These are phyloP conservation scores for Pythium aphanidermatum DNA, from an alignment of 352 stramenopile genomes.

Conservation along the genomic window DNA sequence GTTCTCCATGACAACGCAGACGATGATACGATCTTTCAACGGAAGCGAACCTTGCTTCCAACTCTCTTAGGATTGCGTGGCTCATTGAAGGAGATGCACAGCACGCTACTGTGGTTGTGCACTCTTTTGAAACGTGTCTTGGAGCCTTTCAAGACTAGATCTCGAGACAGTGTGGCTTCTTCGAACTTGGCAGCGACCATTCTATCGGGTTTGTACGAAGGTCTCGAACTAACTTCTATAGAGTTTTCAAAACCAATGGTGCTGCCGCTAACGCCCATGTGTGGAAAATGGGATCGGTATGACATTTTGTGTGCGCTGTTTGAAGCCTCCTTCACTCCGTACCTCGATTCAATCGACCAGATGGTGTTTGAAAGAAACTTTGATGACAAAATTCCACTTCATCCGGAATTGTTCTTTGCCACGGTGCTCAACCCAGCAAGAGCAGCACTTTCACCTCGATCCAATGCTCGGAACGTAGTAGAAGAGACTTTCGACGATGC, in stretches of 20 bases:
- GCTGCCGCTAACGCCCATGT: no score
- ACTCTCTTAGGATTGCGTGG: no score
- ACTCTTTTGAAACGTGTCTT: no score
- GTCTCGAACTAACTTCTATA: conserved; percentile 42
- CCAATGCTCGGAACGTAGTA: neutral
- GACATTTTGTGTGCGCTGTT: conserved; percentile 45
- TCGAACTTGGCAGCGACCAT: conserved; percentile 33
- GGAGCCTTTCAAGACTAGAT: no score
- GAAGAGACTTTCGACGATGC: conserved; percentile 36
- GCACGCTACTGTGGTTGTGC: no score
- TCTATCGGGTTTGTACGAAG: conserved; percentile 34
- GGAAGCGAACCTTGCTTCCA: no score
- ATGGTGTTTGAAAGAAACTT: conserved; percentile 45
- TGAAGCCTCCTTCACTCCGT: conserved; percentile 32
- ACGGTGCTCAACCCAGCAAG: conserved; percentile 5
- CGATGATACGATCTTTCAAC: no score
- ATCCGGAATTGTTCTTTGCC: conserved; percentile 51
- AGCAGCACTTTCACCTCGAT: conserved; percentile 15
- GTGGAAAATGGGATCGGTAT: conserved; percentile 42
- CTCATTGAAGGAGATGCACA: no score
- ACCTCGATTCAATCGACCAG: conserved; percentile 40
- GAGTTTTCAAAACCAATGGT: conserved; percentile 11
- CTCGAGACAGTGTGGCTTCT: no score
- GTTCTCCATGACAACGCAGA: no score
- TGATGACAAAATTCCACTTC: conserved; percentile 30